Percentiles rank a stretch among this genome's conserved stretches.
Conservation (phyloP, 1,284 basidiomycete species). For the Fomitiporia mediterranea region DNA sequence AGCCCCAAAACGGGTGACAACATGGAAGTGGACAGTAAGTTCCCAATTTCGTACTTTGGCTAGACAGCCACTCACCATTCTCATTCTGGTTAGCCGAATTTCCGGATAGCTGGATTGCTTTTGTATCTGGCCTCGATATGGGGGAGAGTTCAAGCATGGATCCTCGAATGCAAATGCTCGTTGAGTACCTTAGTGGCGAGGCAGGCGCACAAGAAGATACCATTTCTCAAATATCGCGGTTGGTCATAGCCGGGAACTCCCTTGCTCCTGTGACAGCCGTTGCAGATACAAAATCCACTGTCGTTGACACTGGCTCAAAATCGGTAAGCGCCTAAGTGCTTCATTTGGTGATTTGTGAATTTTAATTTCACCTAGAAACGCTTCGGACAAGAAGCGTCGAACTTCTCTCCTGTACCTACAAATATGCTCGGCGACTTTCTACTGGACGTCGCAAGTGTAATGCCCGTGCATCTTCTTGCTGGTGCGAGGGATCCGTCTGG, state of each 20-base stretch:
- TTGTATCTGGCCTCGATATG: conserved; percentile 80
- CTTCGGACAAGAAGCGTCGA: conserved; percentile 54
- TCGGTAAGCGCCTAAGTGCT: neutral
- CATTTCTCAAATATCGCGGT: conserved; percentile 71
- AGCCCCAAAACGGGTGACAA: conserved; percentile 29
- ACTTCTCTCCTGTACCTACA: conserved; percentile 73
- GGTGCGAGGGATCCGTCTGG: conserved; percentile 87
- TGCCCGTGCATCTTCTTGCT: conserved; percentile 82
- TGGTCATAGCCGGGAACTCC: conserved; percentile 87
- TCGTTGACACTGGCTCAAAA: conserved; percentile 5
- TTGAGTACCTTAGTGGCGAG: conserved; percentile 88
- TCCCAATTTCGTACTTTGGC: neutral
- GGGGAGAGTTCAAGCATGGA: conserved; percentile 61
- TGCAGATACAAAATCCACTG: conserved; percentile 3
- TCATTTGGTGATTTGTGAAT: conserved; percentile 10
- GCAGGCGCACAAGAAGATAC: conserved; percentile 62
- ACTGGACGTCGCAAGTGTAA: conserved; percentile 62
- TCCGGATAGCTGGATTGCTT: conserved; percentile 70
- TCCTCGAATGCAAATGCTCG: conserved; percentile 72
- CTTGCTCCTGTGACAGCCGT: conserved; percentile 45
- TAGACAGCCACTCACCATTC: conserved; percentile 18
- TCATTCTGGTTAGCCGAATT: conserved; percentile 19
- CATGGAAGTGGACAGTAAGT: conserved; percentile 42
- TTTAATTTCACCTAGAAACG: conserved; percentile 45
- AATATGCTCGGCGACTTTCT: conserved; percentile 68